Evolutionary conservation across 495 filamentous ascomycete genomes (phyloP), one percentile per base, ranked within the genome.

Genomic region (Penicillium psychrofluorescens): DNA sequence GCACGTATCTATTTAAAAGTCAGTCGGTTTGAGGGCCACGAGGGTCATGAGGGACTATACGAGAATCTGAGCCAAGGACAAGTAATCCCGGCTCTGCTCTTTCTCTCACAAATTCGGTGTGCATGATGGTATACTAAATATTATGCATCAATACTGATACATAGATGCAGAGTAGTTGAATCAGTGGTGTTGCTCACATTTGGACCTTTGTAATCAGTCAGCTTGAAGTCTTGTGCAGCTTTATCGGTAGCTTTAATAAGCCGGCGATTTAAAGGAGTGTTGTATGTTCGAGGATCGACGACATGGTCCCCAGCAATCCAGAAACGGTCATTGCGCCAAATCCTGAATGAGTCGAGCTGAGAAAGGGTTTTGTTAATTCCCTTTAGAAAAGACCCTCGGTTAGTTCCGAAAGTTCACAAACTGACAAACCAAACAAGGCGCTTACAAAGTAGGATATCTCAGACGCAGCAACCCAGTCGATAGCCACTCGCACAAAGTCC

Each of bases 291-390:
- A 0, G 66, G 68, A 38, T 72, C 66, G 11, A 72, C 63, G 8
- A 65, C 53, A 48, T 72, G 66, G 39, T 72, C 68, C 0, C 61
- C 58, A 1, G 62, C 64, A 4, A 72, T 53, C 68, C 68, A 72
- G 46, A 72, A 61, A 4, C 68, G 51, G 40, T 72, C 68, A 44
- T 72, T 72, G 28, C 68, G 63, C 15, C 50, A 68, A 42, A 68
- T 65, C 8, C 53, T 54, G n/a, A 63, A 59, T 22, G 39, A 44
- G n/a, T 59, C 56, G 6, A 71, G 32, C 4, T 38, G n/a, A 22
- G 57, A 40, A 39, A 63, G 62, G 29, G 53, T 60, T 16, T 30
- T 40, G 35, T 60, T 49, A 62, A 68, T 68, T 27, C 58, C 58
- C 47, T 63, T 29, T 35, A 35, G 38, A 34, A 34, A 8, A 12